A percentile compares a stretch with the other conserved stretches of the same genome.
phyloP scores from a whole-genome alignment of 805 yeast species.

The Kodamaea sagamina region DNA sequence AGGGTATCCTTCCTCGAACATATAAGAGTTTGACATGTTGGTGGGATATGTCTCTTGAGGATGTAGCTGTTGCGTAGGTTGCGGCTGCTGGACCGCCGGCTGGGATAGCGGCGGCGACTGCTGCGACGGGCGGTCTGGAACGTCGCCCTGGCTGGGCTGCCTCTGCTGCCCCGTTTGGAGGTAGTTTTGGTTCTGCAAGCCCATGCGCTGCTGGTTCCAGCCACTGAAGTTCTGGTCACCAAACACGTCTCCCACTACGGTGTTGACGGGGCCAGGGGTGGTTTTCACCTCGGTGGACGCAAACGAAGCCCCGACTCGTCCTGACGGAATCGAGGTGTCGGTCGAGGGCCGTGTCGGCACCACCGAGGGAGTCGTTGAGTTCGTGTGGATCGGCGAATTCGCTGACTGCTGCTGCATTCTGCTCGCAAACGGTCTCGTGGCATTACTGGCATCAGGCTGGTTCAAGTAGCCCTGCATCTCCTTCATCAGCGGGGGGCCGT shows the following conservation, averaged over 20 bases:
- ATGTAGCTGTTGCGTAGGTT: conserved; percentile 10
- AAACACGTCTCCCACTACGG: neutral
- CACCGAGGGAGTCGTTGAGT: neutral
- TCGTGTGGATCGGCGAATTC: neutral
- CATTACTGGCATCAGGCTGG: neutral
- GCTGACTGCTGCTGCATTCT: neutral
- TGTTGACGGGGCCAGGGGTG: neutral
- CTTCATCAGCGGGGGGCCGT: conserved; percentile 13
- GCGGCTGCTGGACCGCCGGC: conserved; percentile 7
- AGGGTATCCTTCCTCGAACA: conserved; percentile 1
- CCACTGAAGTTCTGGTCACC: neutral
- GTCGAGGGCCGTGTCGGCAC: neutral
- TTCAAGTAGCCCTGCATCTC: neutral
- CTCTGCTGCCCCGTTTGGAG: conserved; percentile 1
- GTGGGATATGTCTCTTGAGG: conserved; percentile 1
- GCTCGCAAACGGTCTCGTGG: neutral
- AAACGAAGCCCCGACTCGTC: neutral
- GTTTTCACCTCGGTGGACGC: conserved; percentile 1
- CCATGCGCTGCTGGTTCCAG: neutral
- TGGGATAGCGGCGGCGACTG: neutral
- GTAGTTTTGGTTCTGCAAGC: neutral
- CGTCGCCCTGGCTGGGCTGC: neutral
- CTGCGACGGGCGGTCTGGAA: neutral
- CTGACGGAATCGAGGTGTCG: neutral
- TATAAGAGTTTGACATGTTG: conserved; percentile 3